phyloP scores from a whole-genome alignment of 148 eudicot species.

The Fallopia convolvulus region DNA sequence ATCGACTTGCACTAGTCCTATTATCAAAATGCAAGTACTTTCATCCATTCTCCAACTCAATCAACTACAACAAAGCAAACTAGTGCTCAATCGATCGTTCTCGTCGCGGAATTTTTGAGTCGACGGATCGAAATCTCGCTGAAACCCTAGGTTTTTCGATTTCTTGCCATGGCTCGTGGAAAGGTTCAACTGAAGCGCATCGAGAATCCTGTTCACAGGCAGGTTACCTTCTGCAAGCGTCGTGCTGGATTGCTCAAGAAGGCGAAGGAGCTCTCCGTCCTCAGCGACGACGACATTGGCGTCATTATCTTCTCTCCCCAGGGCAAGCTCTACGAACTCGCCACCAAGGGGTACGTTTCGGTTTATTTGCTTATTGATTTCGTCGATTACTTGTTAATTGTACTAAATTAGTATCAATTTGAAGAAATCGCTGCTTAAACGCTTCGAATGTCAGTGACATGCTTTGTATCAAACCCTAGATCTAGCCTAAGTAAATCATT shows the following conservation, averaged over 20 bases:
- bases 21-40: too few species aligned
- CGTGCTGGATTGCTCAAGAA: slow-evolving; percentile 90
- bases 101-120: too few species aligned
- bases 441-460: too few species aligned
- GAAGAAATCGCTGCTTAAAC: neutral
- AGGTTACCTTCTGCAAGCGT: slow-evolving; percentile 94
- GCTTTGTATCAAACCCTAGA: too few species aligned
- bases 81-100: too few species aligned
- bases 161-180: slow-evolving; percentile 27
- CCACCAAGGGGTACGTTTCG: slow-evolving; percentile 68
- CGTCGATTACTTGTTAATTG: neutral
- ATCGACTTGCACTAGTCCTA: too few species aligned
- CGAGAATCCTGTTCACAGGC: slow-evolving; percentile 88
- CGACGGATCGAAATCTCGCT: neutral
- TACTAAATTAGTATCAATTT: neutral
- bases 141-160: neutral
- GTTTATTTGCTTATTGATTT: neutral
- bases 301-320: slow-evolving; percentile 74
- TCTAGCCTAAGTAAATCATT: too few species aligned
- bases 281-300: slow-evolving; percentile 86
- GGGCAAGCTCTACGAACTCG: slow-evolving; percentile 91
- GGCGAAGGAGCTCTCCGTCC: slow-evolving; percentile 88
- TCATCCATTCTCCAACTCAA: too few species aligned
- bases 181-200: slow-evolving; percentile 84
- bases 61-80: too few species aligned